phyloP scores from a whole-genome alignment of 1,284 basidiomycete genomes.

The Grifola frondosa region DNA sequence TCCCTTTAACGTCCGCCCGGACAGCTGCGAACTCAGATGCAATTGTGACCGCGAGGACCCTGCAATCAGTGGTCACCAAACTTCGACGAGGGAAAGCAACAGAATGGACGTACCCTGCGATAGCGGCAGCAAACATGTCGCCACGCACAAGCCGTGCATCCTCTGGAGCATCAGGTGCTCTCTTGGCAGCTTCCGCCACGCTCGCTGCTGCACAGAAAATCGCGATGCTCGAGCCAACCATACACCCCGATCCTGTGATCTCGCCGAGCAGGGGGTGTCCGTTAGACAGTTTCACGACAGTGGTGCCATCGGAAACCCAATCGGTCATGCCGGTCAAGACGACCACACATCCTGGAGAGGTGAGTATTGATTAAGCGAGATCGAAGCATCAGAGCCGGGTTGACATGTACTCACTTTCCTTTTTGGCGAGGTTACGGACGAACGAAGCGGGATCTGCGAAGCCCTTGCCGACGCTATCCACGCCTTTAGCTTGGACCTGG shows the following conservation, averaged over 20 bases:
- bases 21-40: slow-evolving; percentile 80
- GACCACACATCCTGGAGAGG: slow-evolving; percentile 69
- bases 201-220: slow-evolving; percentile 77
- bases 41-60: slow-evolving; percentile 79
- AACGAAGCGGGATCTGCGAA: slow-evolving; percentile 77
- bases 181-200: slow-evolving; percentile 29
- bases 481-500: slow-evolving; percentile 80
- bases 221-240: slow-evolving; percentile 77
- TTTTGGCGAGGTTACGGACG: slow-evolving; percentile 69
- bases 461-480: slow-evolving; percentile 79
- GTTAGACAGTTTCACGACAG: slow-evolving; percentile 70
- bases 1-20: slow-evolving; percentile 73
- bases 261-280: slow-evolving; percentile 75
- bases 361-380: slow-evolving; percentile 3
- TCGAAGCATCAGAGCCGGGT: neutral
- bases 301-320: slow-evolving; percentile 83
- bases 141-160: slow-evolving; percentile 57
- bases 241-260: slow-evolving; percentile 91
- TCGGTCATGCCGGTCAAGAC: slow-evolving; percentile 84
- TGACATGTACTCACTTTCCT: slow-evolving; percentile 60
- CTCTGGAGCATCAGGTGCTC: slow-evolving; percentile 22
- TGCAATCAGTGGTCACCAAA: slow-evolving; percentile 30
- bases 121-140: slow-evolving; percentile 72
- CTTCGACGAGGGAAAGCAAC: neutral
- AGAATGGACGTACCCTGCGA: slow-evolving; percentile 63